Evolutionary conservation across 192 early-diverging fungal genomes (phyloP).

Genomic region (Allomyces arbusculus): DNA sequence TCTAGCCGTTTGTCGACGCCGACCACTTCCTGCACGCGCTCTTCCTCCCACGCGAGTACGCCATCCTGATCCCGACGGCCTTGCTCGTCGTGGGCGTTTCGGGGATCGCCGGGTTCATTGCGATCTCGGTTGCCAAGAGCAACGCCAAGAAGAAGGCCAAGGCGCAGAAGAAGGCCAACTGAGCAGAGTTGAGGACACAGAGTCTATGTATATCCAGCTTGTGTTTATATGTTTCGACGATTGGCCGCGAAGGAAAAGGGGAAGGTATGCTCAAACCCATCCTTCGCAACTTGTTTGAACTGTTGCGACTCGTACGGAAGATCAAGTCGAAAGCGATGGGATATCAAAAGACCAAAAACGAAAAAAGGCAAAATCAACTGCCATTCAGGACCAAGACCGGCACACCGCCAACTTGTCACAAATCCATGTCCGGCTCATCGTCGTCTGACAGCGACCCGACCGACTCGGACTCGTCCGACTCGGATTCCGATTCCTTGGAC

Average conservation of each 20-base stretch:
- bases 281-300: too few relatives aligned
- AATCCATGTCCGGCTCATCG: constrained; percentile 41
- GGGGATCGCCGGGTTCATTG: constrained; percentile 53
- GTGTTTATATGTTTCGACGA: too few relatives aligned
- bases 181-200: too few relatives aligned
- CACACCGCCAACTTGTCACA: constrained; percentile 16
- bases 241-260: too few relatives aligned
- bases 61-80: constrained; percentile 69
- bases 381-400: too few relatives aligned
- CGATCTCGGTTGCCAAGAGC: constrained; percentile 71
- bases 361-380: too few relatives aligned
- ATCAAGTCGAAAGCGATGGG: too few relatives aligned
- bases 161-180: not conserved
- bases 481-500: constrained; percentile 37
- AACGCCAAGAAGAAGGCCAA: constrained; percentile 42
- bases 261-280: too few relatives aligned
- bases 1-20: constrained; percentile 62
- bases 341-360: too few relatives aligned
- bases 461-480: constrained; percentile 62
- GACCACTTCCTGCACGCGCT: constrained; percentile 46
- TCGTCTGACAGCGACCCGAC: constrained; percentile 50
- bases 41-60: constrained; percentile 65
- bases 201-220: too few relatives aligned
- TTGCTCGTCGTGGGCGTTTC: constrained; percentile 60
- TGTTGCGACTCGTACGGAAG: too few relatives aligned